Evolutionary conservation across 768 basidiomycete genomes (phyloP).

Genomic region (Rhizopogon vulgaris): DNA sequence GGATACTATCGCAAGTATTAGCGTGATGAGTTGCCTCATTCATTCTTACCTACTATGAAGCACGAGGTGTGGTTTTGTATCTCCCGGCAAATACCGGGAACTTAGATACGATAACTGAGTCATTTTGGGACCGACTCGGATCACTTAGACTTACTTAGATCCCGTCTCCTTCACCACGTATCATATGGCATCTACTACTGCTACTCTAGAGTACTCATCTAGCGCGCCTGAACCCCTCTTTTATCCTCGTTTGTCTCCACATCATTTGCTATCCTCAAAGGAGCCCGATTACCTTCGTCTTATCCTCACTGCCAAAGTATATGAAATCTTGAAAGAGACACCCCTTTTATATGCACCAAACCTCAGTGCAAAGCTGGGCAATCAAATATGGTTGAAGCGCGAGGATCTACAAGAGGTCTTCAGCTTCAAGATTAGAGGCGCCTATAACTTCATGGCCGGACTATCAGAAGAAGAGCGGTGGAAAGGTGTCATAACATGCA

Average conservation of each 20-base stretch:
- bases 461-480: slow-evolving; percentile 84
- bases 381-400: slow-evolving; percentile 92
- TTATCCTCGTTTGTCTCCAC: slow-evolving; percentile 63
- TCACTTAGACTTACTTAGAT: neutral
- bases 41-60: too few species aligned
- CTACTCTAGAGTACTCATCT: slow-evolving; percentile 65
- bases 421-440: slow-evolving; percentile 97
- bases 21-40: too few species aligned
- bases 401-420: slow-evolving; percentile 98
- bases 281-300: slow-evolving; percentile 86
- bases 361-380: slow-evolving; percentile 82
- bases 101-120: neutral
- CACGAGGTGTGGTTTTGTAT: too few species aligned
- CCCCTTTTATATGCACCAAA: slow-evolving; percentile 84
- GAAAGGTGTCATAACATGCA: slow-evolving; percentile 97
- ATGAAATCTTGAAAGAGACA: slow-evolving; percentile 84
- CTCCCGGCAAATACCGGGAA: too few species aligned
- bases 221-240: slow-evolving; percentile 56
- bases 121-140: neutral
- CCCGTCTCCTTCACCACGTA: neutral
- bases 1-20: too few species aligned
- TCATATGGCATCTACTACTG: slow-evolving; percentile 26
- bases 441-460: slow-evolving; percentile 97
- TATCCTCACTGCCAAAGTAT: slow-evolving; percentile 85
- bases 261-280: slow-evolving; percentile 56